These are phyloP conservation scores for Bipolaris gigantea DNA, from an alignment of 2,329 filamentous ascomycete genomes.

Conservation along the genomic window DNA sequence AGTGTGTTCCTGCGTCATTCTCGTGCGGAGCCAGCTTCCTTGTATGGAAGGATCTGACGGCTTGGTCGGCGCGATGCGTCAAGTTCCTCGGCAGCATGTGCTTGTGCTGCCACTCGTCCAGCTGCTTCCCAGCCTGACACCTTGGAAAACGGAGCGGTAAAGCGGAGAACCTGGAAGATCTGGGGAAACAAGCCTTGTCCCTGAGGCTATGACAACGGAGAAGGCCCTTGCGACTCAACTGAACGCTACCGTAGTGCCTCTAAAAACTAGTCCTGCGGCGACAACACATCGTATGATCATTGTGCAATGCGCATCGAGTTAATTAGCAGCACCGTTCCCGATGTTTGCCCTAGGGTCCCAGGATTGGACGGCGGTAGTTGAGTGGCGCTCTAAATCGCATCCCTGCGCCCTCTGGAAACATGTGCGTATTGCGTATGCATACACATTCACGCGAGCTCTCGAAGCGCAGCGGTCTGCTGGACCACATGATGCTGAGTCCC, in stretches of 20 bases:
- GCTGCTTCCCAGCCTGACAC: background rate
- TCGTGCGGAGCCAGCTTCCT: conserved; percentile 6
- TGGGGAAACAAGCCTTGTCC: conserved; percentile 13
- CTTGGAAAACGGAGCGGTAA: background rate
- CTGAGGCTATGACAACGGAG: background rate
- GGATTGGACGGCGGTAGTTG: background rate
- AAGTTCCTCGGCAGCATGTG: conserved; percentile 17
- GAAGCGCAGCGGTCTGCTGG: background rate
- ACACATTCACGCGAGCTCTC: background rate
- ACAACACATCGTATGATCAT: background rate
- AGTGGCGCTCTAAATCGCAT: background rate
- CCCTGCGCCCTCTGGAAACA: background rate
- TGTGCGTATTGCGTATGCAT: background rate
- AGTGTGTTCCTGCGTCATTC: conserved; percentile 12
- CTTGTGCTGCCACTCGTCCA: background rate
- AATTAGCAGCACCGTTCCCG: background rate
- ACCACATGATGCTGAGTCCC: background rate
- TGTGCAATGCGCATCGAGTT: background rate
- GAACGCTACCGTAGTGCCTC: background rate
- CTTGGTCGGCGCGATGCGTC: conserved; percentile 11
- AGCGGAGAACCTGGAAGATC: conserved; percentile 12
- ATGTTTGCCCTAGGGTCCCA: background rate
- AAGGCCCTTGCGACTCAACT: background rate
- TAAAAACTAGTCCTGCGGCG: background rate
- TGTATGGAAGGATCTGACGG: conserved; percentile 14